Evolutionary conservation across 2,329 filamentous ascomycete genomes (phyloP).

Genomic region (Fusarium heterosporum): DNA sequence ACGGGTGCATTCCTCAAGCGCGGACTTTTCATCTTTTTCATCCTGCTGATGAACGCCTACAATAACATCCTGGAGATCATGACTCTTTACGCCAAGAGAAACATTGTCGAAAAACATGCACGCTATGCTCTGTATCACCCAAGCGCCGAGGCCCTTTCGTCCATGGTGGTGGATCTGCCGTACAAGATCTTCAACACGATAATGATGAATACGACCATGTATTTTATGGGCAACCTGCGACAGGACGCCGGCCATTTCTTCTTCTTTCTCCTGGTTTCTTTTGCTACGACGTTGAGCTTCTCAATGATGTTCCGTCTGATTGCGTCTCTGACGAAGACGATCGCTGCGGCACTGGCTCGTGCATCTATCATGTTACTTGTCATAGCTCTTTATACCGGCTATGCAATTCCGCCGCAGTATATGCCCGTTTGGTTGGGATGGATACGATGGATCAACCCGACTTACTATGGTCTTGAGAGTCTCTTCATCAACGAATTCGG

Average conservation of each 20-base stretch:
- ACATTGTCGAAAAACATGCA: constrained; percentile 51
- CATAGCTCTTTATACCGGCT: constrained; percentile 64
- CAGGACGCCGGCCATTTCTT: constrained; percentile 64
- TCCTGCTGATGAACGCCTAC: constrained; percentile 42
- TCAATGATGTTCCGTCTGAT: constrained; percentile 68
- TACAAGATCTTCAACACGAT: constrained; percentile 49
- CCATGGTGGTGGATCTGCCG: constrained; percentile 40
- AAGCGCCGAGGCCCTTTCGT: constrained; percentile 44
- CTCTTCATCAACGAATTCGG: constrained; percentile 73
- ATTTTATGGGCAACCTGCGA: constrained; percentile 76
- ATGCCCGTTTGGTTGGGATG: constrained; percentile 66
- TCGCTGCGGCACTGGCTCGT: constrained; percentile 44
- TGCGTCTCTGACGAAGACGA: constrained; percentile 43
- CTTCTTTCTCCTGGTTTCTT: constrained; percentile 60
- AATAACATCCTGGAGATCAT: constrained; percentile 44
- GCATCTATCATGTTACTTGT: constrained; percentile 42
- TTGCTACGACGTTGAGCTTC: constrained; percentile 70
- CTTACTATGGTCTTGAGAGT: constrained; percentile 73
- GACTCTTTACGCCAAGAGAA: constrained; percentile 47
- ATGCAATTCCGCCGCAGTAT: constrained; percentile 57
- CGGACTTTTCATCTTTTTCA: constrained; percentile 35
- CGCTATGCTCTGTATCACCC: constrained; percentile 52
- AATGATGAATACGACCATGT: constrained; percentile 60
- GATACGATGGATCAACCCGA: constrained; percentile 73
- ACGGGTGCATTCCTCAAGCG: constrained; percentile 28